Evolutionary conservation across 108 stramenopile genomes (phyloP), one percentile per base, ranked within the genome.

Genomic region (Cyclotella cryptica): DNA sequence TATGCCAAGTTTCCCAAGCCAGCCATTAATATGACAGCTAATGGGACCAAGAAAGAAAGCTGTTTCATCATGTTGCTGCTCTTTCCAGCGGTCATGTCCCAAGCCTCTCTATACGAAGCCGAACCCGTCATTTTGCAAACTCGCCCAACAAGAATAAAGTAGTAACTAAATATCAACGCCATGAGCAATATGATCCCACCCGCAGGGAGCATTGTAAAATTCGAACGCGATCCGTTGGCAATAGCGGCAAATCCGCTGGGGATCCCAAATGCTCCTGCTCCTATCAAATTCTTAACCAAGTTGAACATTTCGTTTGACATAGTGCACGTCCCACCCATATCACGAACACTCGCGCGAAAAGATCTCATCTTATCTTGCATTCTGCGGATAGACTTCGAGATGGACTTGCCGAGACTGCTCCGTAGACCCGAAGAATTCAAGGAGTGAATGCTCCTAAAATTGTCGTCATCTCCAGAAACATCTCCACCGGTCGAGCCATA

Each of bases 231-330:
- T 87, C 83, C 9, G 87, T 89, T 22, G 3, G 57, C 54, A 30
- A 73, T 57, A 60, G 60, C 52, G 13, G 62, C 57, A 22, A 93
- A 84, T 13, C 95, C 94, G 43, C 74, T 72, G 14, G 93, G 90
- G 27, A 97, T 72, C 10, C 91, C 85, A 26, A 97, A 89, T 39
- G 94, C 93, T 24, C 96, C 96, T 3, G 93, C 88, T 51, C 94
- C 96, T 11, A 92, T 72, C 43, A 97, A 51, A 72, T 93, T 96
- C 86, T 97, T 97, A 55, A 84, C 82, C n/a, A 97, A 54, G 76
- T 93, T 96, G 63, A 88, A 78, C 21, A 88, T 73, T 63, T 86
- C 85, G 18, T 86, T 85, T 43, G 80, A 29, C 19, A 86, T 80
- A 24, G 85, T 78, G 15, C 87, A 77, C 13, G 75, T 81, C 17